Evolutionary conservation across 257 asterid genomes (phyloP).

Genomic region (Solanum phureja): DNA sequence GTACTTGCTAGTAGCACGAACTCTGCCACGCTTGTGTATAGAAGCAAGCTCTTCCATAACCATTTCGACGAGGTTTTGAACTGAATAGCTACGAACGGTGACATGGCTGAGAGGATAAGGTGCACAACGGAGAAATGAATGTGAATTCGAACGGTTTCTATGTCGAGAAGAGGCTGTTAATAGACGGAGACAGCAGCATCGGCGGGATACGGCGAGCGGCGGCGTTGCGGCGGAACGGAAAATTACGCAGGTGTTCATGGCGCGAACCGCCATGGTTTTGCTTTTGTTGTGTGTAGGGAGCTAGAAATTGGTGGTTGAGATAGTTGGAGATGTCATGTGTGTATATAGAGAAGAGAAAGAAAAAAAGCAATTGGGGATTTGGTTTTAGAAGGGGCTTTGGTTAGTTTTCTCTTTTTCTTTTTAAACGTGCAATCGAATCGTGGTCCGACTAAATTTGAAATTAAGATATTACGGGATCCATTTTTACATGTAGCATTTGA

Average conservation of each 20-base stretch:
- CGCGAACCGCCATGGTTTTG: constrained; percentile 59
- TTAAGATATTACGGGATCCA: too few species aligned
- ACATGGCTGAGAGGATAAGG: constrained; percentile 15
- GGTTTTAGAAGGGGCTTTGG: background rate
- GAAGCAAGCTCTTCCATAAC: constrained; percentile 45
- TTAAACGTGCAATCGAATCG: rapidly evolving
- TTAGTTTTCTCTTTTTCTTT: background rate
- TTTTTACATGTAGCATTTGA: too few species aligned
- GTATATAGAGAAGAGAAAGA: background rate
- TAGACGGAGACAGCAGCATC: constrained; percentile 29
- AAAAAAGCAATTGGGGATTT: background rate
- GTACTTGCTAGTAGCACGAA: constrained; percentile 62
- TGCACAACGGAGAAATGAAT: constrained; percentile 18
- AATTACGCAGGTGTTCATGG: constrained; percentile 46
- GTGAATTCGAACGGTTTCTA: background rate
- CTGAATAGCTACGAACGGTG: constrained; percentile 42
- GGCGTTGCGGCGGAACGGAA: constrained; percentile 62
- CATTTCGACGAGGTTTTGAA: constrained; percentile 46
- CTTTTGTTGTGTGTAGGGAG: background rate
- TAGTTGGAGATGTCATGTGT: background rate
- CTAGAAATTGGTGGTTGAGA: background rate
- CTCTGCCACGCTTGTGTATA: constrained; percentile 32
- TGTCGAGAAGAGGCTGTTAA: background rate
- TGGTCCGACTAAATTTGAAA: background rate
- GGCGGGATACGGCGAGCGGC: constrained; percentile 27